A percentile compares a stretch with the other conserved stretches of the same genome.
Conservation (phyloP, 176 grass and related monocot species). For the Cocos nucifera region DNA sequence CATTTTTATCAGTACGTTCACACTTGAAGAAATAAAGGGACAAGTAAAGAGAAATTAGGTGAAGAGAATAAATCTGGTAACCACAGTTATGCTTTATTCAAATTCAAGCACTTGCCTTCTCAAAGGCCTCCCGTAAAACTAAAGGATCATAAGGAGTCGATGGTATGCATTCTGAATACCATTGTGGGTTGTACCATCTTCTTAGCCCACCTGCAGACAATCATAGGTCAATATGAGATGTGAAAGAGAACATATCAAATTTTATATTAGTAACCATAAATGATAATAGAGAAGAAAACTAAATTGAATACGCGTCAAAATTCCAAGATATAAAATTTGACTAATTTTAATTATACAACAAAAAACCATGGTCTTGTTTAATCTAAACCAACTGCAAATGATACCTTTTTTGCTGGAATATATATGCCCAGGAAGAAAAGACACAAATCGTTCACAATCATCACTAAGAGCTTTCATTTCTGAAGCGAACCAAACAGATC, state of each 20-base stretch:
- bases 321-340: too few species aligned
- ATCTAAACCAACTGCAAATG: slow-evolving; percentile 7
- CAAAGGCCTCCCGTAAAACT: slow-evolving; percentile 59
- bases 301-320: not conserved
- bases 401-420: slow-evolving; percentile 96
- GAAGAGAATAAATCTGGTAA: too few species aligned
- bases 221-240: not conserved
- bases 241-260: slow-evolving; percentile 15
- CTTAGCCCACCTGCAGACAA: slow-evolving; percentile 47
- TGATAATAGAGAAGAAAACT: slow-evolving; percentile 15
- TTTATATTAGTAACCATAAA: slow-evolving; percentile 3
- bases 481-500: slow-evolving; percentile 96
- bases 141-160: slow-evolving; percentile 79
- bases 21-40: too few species aligned
- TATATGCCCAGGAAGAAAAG: slow-evolving; percentile 89
- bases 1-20: too few species aligned
- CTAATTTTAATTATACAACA: too few species aligned
- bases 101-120: slow-evolving; percentile 44
- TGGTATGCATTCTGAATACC: slow-evolving; percentile 77
- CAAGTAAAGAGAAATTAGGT: too few species aligned
- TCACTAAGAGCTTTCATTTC: slow-evolving; percentile 99
- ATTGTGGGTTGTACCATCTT: slow-evolving; percentile 92
- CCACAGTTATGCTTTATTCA: too few species aligned
- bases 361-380: too few species aligned
- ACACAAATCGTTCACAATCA: slow-evolving; percentile 90